Evolutionary conservation across 2,329 filamentous ascomycete genomes (phyloP), one percentile per base, ranked within the genome.

Genomic region (Sclerotinia sclerotiorum): DNA sequence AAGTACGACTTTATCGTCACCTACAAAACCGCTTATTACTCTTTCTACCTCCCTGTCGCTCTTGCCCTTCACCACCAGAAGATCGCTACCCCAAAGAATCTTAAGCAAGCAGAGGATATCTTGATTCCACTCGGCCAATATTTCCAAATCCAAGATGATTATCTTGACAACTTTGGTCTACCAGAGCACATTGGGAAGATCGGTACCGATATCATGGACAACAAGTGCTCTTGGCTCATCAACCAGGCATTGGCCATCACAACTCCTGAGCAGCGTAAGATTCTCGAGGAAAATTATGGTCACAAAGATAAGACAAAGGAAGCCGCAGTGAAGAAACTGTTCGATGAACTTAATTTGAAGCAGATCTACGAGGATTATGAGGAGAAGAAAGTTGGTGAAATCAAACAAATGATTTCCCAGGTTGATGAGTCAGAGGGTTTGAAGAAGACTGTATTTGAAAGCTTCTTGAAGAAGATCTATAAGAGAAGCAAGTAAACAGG

Each of bases 11-110:
- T 98, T 85, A 99, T 99, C 78, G 95, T 99, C 82, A 92, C 97
- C 82, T 98, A 97, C 89, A 99, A 99, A 88, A 99, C 95, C 32
- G 94, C 95, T 64, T 99, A 96, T 85, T 99, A 99, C 85, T 96
- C 91, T 78, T 99, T 99, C 86, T 98, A 98, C 83, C 90, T 99
- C 19, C 95, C 95, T 69, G 93, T 99, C 68, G 94, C 93, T 13
- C 87, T 99, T 56, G 92, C 95, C 6, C 85, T 99, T 75, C 85
- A 94, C 84, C 90, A 93, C 81, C 87, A 94, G 74, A 89, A 93
- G 77, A 85, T 94, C 70, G 95, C 94, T 29, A 95, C 93, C 11
- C 87, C 90, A 39, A 87, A 91, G 81, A 98, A 97, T 84, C 88
- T 99, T 70, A 90, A 94, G 82, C 90, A 91, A 77, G 90, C 93